A percentile compares a stretch with the other conserved stretches of the same genome.
Conservation (phyloP, 179 eudicot genomes). For the Beta lomatogona region DNA sequence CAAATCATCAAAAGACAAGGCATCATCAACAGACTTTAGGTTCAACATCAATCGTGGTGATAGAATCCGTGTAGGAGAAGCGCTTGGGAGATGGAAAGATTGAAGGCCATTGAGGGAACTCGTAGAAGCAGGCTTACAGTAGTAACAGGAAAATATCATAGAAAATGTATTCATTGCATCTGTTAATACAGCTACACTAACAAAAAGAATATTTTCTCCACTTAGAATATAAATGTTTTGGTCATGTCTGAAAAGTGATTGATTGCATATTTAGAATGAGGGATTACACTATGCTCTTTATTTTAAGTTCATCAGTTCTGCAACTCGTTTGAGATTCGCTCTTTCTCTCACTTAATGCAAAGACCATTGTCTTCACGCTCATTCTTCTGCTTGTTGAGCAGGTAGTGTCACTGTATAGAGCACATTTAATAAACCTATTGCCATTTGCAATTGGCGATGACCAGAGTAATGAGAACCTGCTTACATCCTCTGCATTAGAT, state of each 20-base stretch:
- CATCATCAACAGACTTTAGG: slow-evolving; percentile 54
- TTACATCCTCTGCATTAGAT: background rate
- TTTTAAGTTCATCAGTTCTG: background rate
- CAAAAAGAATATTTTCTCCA: background rate
- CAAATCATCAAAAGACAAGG: slow-evolving; percentile 32
- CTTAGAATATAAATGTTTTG: background rate
- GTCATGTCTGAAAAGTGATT: background rate
- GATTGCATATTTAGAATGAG: background rate
- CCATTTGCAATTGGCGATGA: too few relatives aligned
- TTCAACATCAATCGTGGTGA: slow-evolving; percentile 71
- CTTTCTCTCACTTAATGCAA: background rate
- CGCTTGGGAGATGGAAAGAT: slow-evolving; percentile 69
- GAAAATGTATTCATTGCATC: background rate
- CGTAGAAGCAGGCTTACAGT: background rate
- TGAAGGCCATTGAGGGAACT: slow-evolving; percentile 1
- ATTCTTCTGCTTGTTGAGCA: background rate
- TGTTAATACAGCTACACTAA: background rate
- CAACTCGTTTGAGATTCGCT: background rate
- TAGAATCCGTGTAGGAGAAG: slow-evolving; percentile 75
- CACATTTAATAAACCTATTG: too few relatives aligned
- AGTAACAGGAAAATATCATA: background rate
- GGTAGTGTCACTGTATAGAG: background rate
- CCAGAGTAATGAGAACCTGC: background rate
- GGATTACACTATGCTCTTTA: background rate
- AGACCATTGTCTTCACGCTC: background rate